Evolutionary conservation across 352 stramenopile species (phyloP), one percentile per base, ranked within the genome.

Genomic region (Phytophthora cactorum): DNA sequence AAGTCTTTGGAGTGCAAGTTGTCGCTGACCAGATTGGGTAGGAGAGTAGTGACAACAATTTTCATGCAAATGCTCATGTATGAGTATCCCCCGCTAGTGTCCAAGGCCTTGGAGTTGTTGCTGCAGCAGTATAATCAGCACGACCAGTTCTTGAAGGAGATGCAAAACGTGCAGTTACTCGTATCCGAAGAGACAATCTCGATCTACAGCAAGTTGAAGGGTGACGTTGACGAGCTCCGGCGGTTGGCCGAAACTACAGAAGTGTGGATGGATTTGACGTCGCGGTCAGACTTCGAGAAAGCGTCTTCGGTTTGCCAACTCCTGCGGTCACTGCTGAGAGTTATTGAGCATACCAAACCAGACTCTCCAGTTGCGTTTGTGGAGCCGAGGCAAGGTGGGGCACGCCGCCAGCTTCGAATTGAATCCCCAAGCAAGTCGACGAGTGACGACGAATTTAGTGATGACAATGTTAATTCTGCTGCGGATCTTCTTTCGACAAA

Each of bases 31-130:
- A 64, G 70, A 43, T 55, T 92, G 34, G 73, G 78, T 3, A 50
- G 54, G 9, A 79, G 77, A 47, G 66, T 73, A 31, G 69, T 87
- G 36, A 83, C 79, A 11, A 90, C 82, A 2, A 71, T 92, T 22
- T 66, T 92, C 12, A 86, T 91, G 79, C 84, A 92, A 57, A 81
- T 90, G 82, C 73, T 92, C 3, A 91, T 92, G 84, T 91, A 91
- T 51, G 82, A 91, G 55, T 88, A 92, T 63, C 82, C 84, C 14
- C 82, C 82, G 10, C 74, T 92, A 8, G 84, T 92, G 4, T 86
- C 81, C 0, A 89, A 89, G 57, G 77, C 82, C n/a, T 76, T 92
- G 31, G 82, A 92, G 55, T 62, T 92, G n/a, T 49, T 90, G 34
- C 54, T 92, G 31, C 82, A 89, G 47, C 79, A 92, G 49, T 91